Conservation (phyloP, 352 stramenopile species). For the Phytophthora ramorum region DNA sequence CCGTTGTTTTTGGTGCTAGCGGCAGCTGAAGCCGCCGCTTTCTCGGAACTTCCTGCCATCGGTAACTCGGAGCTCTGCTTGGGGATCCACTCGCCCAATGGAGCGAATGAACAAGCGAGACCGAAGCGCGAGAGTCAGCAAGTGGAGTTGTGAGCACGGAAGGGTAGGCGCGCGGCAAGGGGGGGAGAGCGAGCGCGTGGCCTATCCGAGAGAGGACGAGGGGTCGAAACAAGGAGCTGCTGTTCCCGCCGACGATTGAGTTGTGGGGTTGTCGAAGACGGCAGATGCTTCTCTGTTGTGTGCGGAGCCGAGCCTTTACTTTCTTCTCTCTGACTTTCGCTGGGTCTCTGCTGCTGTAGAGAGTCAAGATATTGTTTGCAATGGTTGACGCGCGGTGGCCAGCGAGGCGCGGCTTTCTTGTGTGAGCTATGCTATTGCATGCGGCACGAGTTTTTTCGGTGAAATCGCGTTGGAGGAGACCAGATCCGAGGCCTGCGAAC, state of each 20-base stretch:
- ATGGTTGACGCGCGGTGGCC: constrained; percentile 1
- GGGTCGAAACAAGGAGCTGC: constrained; percentile 21
- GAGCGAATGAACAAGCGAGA: constrained; percentile 23
- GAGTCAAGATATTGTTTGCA: background rate
- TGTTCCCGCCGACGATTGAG: constrained; percentile 30
- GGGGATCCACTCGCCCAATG: constrained; percentile 4
- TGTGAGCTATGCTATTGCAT: background rate
- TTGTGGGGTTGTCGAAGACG: constrained; percentile 21
- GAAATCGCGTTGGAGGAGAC: constrained; percentile 3
- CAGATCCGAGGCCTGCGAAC: constrained; percentile 21
- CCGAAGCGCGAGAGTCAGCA: constrained; percentile 48
- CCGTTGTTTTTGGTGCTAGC: constrained; percentile 50
- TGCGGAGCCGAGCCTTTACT: constrained; percentile 31
- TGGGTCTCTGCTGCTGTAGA: background rate
- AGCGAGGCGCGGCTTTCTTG: constrained; percentile 8
- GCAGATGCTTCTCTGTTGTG: constrained; percentile 33
- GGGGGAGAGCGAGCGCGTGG: constrained; percentile 13
- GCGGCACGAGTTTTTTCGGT: background rate
- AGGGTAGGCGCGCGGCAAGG: background rate
- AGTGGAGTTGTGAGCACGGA: constrained; percentile 55
- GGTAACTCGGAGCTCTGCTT: constrained; percentile 16
- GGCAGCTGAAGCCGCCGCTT: constrained; percentile 45
- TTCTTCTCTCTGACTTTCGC: background rate
- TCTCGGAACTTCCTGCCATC: constrained; percentile 79
- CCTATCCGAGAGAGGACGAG: constrained; percentile 26